These are phyloP conservation scores for Calophaca sinica DNA, from an alignment of 306 rosid species.

Conservation along the genomic window DNA sequence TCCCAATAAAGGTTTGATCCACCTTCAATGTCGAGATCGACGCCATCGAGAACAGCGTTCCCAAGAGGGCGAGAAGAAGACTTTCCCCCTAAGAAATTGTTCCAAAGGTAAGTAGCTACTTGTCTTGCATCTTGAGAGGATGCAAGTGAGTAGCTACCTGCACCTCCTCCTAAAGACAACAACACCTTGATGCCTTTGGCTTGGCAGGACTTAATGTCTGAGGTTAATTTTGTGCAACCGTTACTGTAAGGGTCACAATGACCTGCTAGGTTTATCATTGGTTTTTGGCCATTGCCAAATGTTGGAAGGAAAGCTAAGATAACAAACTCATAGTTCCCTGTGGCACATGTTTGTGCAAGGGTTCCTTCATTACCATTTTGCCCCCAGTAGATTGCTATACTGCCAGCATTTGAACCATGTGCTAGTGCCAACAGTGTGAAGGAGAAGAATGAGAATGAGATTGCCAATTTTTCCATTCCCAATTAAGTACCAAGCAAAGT, in stretches of 20 bases:
- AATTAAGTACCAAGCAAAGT: not conserved
- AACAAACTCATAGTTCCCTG: constrained; percentile 47
- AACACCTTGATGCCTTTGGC: constrained; percentile 53
- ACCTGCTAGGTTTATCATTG: constrained; percentile 52
- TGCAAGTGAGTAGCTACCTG: constrained; percentile 48
- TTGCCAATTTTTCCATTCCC: constrained; percentile 42
- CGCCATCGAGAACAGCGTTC: constrained; percentile 54
- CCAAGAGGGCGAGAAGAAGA: constrained; percentile 60
- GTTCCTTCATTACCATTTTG: constrained; percentile 51
- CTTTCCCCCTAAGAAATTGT: constrained; percentile 54
- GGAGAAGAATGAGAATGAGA: constrained; percentile 36
- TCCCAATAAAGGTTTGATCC: constrained; percentile 46
- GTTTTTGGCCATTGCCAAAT: constrained; percentile 53
- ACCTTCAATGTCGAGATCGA: constrained; percentile 54
- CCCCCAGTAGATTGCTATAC: constrained; percentile 56
- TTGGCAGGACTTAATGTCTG: constrained; percentile 52
- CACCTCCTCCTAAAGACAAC: constrained; percentile 57
- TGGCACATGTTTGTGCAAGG: constrained; percentile 46
- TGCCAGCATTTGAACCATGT: constrained; percentile 45
- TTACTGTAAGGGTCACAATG: constrained; percentile 50
- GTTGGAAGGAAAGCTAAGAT: constrained; percentile 54
- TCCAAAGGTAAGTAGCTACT: constrained; percentile 53
- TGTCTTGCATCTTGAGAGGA: constrained; percentile 7
- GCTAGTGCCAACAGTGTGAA: constrained; percentile 39
- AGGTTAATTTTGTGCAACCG: constrained; percentile 44